These are phyloP conservation scores for Ceratocystis colombiana DNA, from an alignment of 2,329 filamentous ascomycete genomes.

Conservation along the genomic window DNA sequence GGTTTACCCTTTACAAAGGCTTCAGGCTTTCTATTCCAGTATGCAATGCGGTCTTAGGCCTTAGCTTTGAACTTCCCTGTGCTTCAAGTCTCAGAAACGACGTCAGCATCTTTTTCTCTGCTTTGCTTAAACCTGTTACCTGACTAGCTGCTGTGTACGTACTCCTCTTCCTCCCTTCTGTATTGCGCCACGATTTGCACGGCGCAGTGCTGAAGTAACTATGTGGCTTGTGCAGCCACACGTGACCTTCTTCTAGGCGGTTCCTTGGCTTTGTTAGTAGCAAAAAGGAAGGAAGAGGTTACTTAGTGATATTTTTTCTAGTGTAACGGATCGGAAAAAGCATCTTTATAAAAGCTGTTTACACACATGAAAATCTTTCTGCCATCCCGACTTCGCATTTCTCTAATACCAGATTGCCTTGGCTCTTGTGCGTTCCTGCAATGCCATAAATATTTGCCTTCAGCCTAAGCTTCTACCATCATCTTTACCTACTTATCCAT, in stretches of 20 bases:
- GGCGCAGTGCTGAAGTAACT: neutral
- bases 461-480: no score
- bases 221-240: slow-evolving; percentile 11
- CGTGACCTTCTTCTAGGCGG: neutral
- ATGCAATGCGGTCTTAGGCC: neutral
- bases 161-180: neutral
- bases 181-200: slow-evolving; percentile 9
- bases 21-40: neutral
- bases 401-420: no score
- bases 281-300: no score
- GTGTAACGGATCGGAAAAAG: neutral
- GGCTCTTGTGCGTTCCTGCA: no score
- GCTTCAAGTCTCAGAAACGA: slow-evolving; percentile 2
- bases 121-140: neutral
- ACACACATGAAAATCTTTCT: no score
- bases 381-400: no score
- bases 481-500: no score
- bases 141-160: neutral
- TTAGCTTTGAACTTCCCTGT: neutral
- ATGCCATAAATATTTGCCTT: no score
- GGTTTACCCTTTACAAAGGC: neutral
- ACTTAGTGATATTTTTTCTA: neutral
- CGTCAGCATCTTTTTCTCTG: slow-evolving; percentile 13
- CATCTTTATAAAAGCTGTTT: neutral
- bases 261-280: neutral